A percentile compares a stretch with the other conserved stretches of the same genome.
Conservation (phyloP, 169 alveolate species). For the Toxoplasma gondii region DNA sequence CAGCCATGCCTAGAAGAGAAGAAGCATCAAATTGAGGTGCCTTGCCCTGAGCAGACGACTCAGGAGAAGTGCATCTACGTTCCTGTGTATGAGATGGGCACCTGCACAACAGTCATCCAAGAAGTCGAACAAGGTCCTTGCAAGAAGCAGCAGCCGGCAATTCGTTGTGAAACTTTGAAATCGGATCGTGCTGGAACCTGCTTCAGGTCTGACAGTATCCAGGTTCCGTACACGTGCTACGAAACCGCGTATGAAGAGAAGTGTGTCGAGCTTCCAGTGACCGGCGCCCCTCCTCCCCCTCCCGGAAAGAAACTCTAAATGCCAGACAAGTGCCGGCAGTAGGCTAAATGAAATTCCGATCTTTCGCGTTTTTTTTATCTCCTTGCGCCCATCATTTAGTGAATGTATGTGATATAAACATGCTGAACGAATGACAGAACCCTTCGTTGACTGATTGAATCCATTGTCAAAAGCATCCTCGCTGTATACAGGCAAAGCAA, state of each 20-base stretch:
- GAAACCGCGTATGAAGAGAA: slow-evolving; percentile 62
- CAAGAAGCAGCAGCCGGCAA: slow-evolving; percentile 47
- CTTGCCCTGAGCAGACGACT: slow-evolving; percentile 63
- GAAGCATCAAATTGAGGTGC: slow-evolving; percentile 26
- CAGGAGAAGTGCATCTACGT: slow-evolving; percentile 62
- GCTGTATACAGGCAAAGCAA: too few species aligned
- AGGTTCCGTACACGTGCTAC: slow-evolving; percentile 65
- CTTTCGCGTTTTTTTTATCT: too few species aligned
- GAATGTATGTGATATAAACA: not conserved
- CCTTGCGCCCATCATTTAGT: not conserved
- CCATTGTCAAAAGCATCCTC: too few species aligned
- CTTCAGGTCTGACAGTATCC: slow-evolving; percentile 53
- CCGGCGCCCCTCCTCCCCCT: slow-evolving; percentile 54
- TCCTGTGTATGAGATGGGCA: slow-evolving; percentile 65
- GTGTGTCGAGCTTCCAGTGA: slow-evolving; percentile 59
- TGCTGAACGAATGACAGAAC: not conserved
- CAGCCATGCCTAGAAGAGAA: slow-evolving; percentile 52
- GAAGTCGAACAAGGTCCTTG: slow-evolving; percentile 52
- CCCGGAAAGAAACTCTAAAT: not conserved
- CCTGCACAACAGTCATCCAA: slow-evolving; percentile 61
- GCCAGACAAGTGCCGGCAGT: not conserved
- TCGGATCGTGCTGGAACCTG: slow-evolving; percentile 58
- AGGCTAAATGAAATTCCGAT: too few species aligned
- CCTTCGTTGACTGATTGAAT: too few species aligned
- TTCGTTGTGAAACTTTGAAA: slow-evolving; percentile 41